Conservation (phyloP, 148 eudicot species). For the Salicornia ramosissima region DNA sequence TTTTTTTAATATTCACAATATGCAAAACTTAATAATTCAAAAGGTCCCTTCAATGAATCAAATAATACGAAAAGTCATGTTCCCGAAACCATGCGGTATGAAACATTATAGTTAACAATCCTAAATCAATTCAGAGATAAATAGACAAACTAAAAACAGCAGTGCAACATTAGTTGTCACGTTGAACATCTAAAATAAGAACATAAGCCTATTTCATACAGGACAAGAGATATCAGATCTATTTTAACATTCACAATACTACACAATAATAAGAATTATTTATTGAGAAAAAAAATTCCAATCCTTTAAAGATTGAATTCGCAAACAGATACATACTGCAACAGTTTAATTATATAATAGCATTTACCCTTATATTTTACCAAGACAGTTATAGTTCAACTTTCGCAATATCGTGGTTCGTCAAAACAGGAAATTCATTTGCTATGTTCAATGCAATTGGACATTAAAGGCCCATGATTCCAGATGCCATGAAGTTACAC, state of each 20-base stretch:
- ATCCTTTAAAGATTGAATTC: too few species aligned
- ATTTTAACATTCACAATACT: neutral
- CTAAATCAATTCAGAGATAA: neutral
- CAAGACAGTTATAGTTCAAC: too few species aligned
- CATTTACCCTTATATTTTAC: too few species aligned
- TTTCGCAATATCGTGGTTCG: too few species aligned
- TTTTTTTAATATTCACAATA: too few species aligned
- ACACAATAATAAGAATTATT: too few species aligned
- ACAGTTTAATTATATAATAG: too few species aligned
- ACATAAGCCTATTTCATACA: neutral
- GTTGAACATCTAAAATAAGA: neutral
- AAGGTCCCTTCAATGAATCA: neutral
- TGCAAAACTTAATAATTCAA: too few species aligned
- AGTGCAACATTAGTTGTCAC: neutral
- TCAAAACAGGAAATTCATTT: too few species aligned
- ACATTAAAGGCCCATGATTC: neutral
- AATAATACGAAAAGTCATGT: neutral
- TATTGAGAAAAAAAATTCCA: too few species aligned
- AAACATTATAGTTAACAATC: neutral
- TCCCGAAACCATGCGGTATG: neutral
- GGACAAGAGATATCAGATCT: neutral
- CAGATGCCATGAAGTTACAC: too few species aligned
- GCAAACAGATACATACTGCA: too few species aligned
- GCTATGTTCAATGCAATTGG: neutral
- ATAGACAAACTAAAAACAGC: neutral